A percentile compares a stretch with the other conserved stretches of the same genome.
Conservation (phyloP, 306 rosid species). For the Erythrophleum fordii region DNA sequence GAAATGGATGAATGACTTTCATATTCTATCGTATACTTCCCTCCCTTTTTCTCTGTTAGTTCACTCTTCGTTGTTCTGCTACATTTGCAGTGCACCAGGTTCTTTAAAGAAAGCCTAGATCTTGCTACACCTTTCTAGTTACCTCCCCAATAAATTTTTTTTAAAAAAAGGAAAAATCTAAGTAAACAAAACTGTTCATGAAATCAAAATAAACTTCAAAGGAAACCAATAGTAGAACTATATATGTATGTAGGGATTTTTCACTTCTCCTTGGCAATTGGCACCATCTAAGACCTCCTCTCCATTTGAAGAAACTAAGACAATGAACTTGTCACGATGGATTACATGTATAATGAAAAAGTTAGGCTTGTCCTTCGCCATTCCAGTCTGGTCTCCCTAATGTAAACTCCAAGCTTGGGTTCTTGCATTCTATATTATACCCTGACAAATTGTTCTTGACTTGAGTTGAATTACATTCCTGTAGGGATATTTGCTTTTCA, state of each 20-base stretch:
- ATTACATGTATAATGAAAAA: constrained; percentile 1
- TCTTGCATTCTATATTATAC: constrained; percentile 66
- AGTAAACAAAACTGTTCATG: constrained; percentile 48
- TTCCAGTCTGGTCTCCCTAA: constrained; percentile 95
- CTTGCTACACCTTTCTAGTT: background rate
- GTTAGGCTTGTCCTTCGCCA: constrained; percentile 62
- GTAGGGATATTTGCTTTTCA: constrained; percentile 1
- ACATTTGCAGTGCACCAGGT: constrained; percentile 37
- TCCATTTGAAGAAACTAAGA: background rate
- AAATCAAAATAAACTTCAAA: constrained; percentile 24
- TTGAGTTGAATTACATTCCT: constrained; percentile 80
- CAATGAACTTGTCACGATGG: background rate
- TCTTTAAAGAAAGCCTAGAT: no score
- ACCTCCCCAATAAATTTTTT: constrained; percentile 39
- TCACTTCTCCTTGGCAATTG: constrained; percentile 28
- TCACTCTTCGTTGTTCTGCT: constrained; percentile 29
- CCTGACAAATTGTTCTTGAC: constrained; percentile 54
- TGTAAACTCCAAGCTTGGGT: constrained; percentile 92
- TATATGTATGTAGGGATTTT: background rate
- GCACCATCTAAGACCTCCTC: background rate
- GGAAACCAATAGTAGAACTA: constrained; percentile 31
- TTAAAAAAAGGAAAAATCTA: constrained; percentile 12
- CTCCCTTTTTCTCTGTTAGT: background rate
- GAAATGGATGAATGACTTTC: background rate
- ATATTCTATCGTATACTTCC: background rate